These are phyloP conservation scores for Starmera dryadoides DNA, from an alignment of 805 yeast genomes.

Conservation along the genomic window DNA sequence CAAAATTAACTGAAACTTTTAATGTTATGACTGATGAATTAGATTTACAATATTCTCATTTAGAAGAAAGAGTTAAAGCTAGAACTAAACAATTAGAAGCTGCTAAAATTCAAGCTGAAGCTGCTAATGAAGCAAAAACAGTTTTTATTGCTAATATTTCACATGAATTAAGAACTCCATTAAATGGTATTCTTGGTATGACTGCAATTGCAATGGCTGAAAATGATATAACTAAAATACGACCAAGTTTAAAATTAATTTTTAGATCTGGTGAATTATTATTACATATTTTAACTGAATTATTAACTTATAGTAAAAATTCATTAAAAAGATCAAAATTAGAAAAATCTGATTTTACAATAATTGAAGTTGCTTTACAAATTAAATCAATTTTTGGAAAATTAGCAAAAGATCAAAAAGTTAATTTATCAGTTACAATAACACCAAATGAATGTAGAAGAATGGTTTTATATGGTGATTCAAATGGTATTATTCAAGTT, in stretches of 20 bases:
- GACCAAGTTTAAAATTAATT: conserved; percentile 71
- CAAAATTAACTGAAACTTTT: conserved; percentile 83
- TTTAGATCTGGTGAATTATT: conserved; percentile 88
- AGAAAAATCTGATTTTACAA: conserved; percentile 74
- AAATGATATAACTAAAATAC: conserved; percentile 55
- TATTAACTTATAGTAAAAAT: conserved; percentile 87
- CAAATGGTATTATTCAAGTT: conserved; percentile 84
- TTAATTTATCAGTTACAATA: conserved; percentile 54
- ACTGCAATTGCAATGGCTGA: conserved; percentile 92
- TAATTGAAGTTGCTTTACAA: conserved; percentile 78
- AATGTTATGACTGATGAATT: conserved; percentile 87
- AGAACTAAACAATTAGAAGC: conserved; percentile 85
- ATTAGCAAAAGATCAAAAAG: conserved; percentile 70
- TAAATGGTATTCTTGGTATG: conserved; percentile 95
- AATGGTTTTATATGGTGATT: conserved; percentile 76
- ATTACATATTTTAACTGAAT: conserved; percentile 82
- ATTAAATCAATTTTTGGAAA: conserved; percentile 79
- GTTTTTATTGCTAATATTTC: conserved; percentile 89
- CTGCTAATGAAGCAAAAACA: conserved; percentile 95
- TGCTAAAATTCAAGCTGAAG: conserved; percentile 84
- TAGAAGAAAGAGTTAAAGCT: conserved; percentile 82
- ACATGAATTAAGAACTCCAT: conserved; percentile 90
- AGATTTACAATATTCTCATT: conserved; percentile 71
- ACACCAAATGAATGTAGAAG: conserved; percentile 54
- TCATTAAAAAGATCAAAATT: conserved; percentile 77